Conservation (phyloP, 2,329 filamentous ascomycete genomes). For the Xylaria sp. region DNA sequence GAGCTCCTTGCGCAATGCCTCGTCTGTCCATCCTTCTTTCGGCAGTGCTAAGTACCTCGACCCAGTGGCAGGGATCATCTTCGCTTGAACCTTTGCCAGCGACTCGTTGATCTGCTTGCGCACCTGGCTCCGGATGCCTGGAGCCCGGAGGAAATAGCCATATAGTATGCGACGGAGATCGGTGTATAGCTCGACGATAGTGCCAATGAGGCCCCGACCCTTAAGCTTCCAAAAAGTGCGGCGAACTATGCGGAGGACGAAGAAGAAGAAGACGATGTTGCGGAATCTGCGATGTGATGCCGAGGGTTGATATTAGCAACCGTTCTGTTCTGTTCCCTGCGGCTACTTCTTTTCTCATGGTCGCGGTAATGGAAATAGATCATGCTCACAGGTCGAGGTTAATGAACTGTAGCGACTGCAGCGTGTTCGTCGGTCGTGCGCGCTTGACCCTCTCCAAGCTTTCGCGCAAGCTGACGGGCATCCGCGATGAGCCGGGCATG, state of each 20-base stretch:
- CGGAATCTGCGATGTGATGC: constrained; percentile 68
- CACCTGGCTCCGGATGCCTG: constrained; percentile 87
- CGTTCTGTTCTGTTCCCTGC: constrained; percentile 6
- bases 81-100: constrained; percentile 81
- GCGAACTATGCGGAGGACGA: constrained; percentile 84
- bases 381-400: constrained; percentile 75
- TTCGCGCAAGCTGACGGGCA: constrained; percentile 77
- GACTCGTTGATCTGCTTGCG: constrained; percentile 85
- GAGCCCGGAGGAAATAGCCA: constrained; percentile 84
- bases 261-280: constrained; percentile 89
- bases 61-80: constrained; percentile 80
- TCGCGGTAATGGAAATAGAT: background rate
- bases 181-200: constrained; percentile 77
- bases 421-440: constrained; percentile 64
- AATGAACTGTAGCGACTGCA: constrained; percentile 67
- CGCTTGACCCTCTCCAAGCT: constrained; percentile 71
- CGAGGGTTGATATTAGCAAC: constrained; percentile 19
- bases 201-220: constrained; percentile 87
- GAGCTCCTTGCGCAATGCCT: constrained; percentile 83
- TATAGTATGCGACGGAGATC: constrained; percentile 79
- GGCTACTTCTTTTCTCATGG: background rate
- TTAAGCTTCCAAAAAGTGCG: constrained; percentile 85
- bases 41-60: constrained; percentile 81
- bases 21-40: constrained; percentile 82
- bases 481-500: constrained; percentile 75